Evolutionary conservation across 106 monocot genomes (phyloP), one percentile per base, ranked within the genome.

Genomic region (Dioscorea dumetorum): DNA sequence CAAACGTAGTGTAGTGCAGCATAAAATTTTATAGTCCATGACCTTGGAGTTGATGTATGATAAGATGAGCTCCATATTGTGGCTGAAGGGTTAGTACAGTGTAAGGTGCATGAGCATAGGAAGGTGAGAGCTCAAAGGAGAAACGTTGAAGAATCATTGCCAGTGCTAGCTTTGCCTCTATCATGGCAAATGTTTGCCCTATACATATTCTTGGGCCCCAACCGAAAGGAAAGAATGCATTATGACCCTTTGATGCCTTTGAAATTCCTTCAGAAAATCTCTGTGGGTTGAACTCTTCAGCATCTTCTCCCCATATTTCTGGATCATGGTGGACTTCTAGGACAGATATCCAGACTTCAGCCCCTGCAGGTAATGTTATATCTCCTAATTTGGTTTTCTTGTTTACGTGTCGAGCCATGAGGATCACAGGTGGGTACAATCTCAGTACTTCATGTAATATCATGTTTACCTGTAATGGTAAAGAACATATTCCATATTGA

Each of bases 101-200:
- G 32, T 60, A 65, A 48, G 85, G 85, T 31, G 82, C 85, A 52
- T 86, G 85, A 64, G 81, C 71, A 70, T 86, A 86, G 2, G 81
- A 72, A 14, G 78, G 78, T 16, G 85, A 78, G 3, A 81, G 75
- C 58, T 81, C 62, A 48, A 85, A 79, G 12, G 48, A 62, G 57
- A 73, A 81, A 24, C 15, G 22, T 22, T 78, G 81, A n/a, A 80
- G 81, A 24, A 81, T 64, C 62, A 57, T 66, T 19, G 72, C 49
- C 34, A 78, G 62, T 23, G 73, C 73, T 34, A 73, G 19, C 54
- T 78, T 78, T 16, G 73, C 78, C 56, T 78, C 78, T 4, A 73
- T 62, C 58, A 62, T 66, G 15, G 78, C 72, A 28, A 78, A 78
- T 13, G 9, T 63, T 48, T 67, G 72, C 6, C 72, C 78, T 1